These are phyloP conservation scores for Hydrangea macrophylla DNA, from an alignment of 148 eudicot species.

Conservation along the genomic window DNA sequence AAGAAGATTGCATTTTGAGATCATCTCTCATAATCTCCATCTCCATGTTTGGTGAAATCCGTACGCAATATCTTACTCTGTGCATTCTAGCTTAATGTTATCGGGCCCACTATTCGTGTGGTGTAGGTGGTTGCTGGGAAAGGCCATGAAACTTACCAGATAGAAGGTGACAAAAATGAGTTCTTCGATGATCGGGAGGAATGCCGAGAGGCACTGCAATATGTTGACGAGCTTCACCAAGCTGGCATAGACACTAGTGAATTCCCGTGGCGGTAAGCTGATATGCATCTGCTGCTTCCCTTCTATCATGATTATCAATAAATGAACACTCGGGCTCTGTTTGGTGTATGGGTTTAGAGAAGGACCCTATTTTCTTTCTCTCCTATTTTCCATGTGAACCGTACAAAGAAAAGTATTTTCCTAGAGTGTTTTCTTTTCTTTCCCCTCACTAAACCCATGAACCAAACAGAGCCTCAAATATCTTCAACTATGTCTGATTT, in stretches of 20 bases:
- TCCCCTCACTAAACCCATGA: no score
- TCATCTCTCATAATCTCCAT: neutral
- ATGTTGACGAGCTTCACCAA: slow-evolving; percentile 96
- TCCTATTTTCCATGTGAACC: no score
- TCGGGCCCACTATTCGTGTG: neutral
- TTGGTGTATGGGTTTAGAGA: no score
- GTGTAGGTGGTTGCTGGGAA: slow-evolving; percentile 92
- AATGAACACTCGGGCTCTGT: neutral
- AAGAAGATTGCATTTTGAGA: neutral
- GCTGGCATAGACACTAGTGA: slow-evolving; percentile 99
- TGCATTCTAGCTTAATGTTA: neutral
- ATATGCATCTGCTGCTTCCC: neutral
- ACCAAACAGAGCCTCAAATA: no score
- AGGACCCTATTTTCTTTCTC: no score
- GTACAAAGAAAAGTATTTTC: no score
- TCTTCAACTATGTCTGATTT: neutral
- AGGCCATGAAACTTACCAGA: slow-evolving; percentile 76
- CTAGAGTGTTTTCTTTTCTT: no score
- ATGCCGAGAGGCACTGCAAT: slow-evolving; percentile 93
- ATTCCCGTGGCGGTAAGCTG: slow-evolving; percentile 93
- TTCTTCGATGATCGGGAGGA: slow-evolving; percentile 94
- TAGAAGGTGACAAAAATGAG: slow-evolving; percentile 76
- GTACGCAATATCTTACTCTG: neutral
- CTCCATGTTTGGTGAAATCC: neutral
- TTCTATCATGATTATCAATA: neutral